phyloP scores from a whole-genome alignment of 108 stramenopile genomes.

The Cylindrotheca closterium region DNA sequence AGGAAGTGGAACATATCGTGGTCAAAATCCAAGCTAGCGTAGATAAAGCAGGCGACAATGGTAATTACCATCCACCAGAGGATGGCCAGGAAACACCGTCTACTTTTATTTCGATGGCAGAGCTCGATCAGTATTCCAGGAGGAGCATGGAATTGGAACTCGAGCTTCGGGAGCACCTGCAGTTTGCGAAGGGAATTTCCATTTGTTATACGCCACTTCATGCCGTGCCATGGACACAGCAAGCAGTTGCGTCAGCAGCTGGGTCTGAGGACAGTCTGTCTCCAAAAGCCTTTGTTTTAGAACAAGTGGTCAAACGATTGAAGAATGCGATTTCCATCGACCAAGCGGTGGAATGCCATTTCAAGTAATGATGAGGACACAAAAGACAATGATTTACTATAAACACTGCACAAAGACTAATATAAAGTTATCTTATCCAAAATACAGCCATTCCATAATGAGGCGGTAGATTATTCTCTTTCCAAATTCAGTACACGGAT shows the following conservation, averaged over 20 bases:
- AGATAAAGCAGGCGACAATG: conserved; percentile 14
- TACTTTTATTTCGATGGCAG: conserved; percentile 13
- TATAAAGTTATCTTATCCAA: background rate
- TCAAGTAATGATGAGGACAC: background rate
- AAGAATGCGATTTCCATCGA: conserved; percentile 30
- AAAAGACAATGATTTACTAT: background rate
- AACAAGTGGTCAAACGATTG: conserved; percentile 21
- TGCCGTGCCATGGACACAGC: conserved; percentile 23
- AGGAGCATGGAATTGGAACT: background rate
- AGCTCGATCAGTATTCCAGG: conserved; percentile 7
- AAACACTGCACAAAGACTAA: background rate
- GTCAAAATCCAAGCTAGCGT: conserved; percentile 16
- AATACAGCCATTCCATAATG: background rate
- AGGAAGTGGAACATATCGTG: conserved; percentile 7
- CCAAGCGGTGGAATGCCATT: conserved; percentile 17
- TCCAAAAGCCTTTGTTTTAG: conserved; percentile 17
- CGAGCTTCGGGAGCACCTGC: conserved; percentile 9
- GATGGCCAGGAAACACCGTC: conserved; percentile 7
- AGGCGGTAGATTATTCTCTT: background rate
- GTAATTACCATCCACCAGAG: conserved; percentile 16
- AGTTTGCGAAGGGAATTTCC: conserved; percentile 22
- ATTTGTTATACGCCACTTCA: conserved; percentile 33
- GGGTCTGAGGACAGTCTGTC: background rate
- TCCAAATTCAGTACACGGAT: background rate
- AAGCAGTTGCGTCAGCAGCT: background rate